Conservation (phyloP, 2,329 filamentous ascomycete genomes). For the Cercospora janseana region DNA sequence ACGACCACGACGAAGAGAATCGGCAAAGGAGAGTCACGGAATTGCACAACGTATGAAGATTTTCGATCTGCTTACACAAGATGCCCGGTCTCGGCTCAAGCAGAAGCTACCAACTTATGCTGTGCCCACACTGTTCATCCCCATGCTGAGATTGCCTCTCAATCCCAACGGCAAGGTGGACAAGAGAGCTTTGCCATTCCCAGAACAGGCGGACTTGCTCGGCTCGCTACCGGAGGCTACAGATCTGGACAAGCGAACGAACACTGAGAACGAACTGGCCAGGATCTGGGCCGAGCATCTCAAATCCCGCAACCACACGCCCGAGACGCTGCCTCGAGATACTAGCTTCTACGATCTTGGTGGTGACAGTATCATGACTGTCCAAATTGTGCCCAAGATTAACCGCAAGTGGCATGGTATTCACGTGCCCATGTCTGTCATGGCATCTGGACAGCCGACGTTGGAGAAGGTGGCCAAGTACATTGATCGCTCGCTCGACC, state of each 20-base stretch:
- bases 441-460: slow-evolving; percentile 65
- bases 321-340: slow-evolving; percentile 63
- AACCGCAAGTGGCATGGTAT: slow-evolving; percentile 60
- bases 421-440: slow-evolving; percentile 66
- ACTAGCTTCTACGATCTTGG: slow-evolving; percentile 75
- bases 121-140: slow-evolving; percentile 71
- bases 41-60: slow-evolving; percentile 50
- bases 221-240: slow-evolving; percentile 50
- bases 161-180: slow-evolving; percentile 87
- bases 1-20: slow-evolving; percentile 27
- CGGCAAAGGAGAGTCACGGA: slow-evolving; percentile 34
- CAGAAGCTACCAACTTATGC: slow-evolving; percentile 71
- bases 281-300: slow-evolving; percentile 73
- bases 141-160: slow-evolving; percentile 69
- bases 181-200: slow-evolving; percentile 76
- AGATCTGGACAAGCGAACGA: slow-evolving; percentile 49
- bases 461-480: slow-evolving; percentile 56
- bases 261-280: slow-evolving; percentile 67
- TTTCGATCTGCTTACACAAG: slow-evolving; percentile 60
- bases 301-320: slow-evolving; percentile 55
- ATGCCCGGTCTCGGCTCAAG: slow-evolving; percentile 67
- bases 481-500: slow-evolving; percentile 52
- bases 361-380: slow-evolving; percentile 76
- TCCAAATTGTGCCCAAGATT: slow-evolving; percentile 74
- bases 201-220: slow-evolving; percentile 66